A percentile compares a stretch with the other conserved stretches of the same genome.
Conservation (phyloP, 148 eudicot genomes). For the Camellia lanceoleosa region DNA sequence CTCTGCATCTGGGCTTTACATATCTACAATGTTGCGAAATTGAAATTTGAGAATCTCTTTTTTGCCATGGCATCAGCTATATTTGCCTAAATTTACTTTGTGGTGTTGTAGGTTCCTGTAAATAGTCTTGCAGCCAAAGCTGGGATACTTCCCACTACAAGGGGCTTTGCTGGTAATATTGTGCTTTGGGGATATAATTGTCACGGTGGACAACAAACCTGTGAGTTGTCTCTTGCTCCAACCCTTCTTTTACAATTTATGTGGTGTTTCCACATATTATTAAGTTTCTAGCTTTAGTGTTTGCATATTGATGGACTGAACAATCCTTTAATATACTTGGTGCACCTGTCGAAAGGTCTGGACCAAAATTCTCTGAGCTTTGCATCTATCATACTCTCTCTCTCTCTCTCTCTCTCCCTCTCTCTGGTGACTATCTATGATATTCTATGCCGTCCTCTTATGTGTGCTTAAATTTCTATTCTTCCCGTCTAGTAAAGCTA, state of each 20-base stretch:
- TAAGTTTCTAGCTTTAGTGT: not conserved
- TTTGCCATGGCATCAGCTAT: not conserved
- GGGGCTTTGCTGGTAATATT: conserved; percentile 97
- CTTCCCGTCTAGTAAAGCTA: not conserved
- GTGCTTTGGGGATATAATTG: conserved; percentile 83
- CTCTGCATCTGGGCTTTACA: not conserved
- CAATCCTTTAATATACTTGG: not conserved
- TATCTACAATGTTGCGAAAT: not conserved
- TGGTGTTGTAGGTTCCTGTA: conserved; percentile 61
- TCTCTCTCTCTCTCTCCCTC: no score
- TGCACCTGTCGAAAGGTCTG: not conserved
- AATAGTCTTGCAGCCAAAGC: conserved; percentile 92
- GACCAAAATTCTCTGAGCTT: not conserved
- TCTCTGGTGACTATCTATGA: not conserved
- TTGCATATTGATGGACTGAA: not conserved
- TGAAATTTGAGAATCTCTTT: not conserved
- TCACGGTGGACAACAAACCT: conserved; percentile 70
- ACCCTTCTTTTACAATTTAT: not conserved
- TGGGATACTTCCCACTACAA: conserved; percentile 79
- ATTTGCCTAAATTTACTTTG: not conserved
- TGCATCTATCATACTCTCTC: not conserved
- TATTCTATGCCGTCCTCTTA: not conserved
- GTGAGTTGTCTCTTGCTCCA: conserved; percentile 44
- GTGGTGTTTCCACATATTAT: not conserved
- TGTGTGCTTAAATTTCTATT: not conserved